Conservation (phyloP, 106 monocot species). For the Alisma plantagoaquatica region DNA sequence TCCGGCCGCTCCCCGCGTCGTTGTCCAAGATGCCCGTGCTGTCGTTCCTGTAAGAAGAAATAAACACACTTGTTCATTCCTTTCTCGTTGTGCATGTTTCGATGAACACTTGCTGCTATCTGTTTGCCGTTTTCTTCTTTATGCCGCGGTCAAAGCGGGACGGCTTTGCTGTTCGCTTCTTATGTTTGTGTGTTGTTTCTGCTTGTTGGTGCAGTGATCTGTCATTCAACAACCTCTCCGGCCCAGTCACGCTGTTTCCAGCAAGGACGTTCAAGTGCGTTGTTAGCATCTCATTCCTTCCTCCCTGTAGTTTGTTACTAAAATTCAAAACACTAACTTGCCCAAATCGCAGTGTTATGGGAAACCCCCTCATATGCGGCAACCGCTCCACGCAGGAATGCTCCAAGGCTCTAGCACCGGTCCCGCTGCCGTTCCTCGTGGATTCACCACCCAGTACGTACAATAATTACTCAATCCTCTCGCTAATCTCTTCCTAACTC, state of each 20-base stretch:
- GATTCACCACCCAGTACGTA: slow-evolving; percentile 51
- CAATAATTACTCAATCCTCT: too few species aligned
- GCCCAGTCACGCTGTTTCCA: slow-evolving; percentile 71
- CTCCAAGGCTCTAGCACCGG: slow-evolving; percentile 26
- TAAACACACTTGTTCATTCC: neutral
- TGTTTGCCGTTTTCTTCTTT: neutral
- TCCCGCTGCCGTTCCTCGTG: slow-evolving; percentile 32
- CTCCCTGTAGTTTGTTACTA: neutral
- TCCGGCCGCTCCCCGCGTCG: slow-evolving; percentile 61
- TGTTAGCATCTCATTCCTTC: neutral
- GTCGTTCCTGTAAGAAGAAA: slow-evolving; percentile 57
- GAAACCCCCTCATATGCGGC: slow-evolving; percentile 88
- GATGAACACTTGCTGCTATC: neutral
- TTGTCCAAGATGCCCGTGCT: slow-evolving; percentile 67
- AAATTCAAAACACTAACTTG: neutral
- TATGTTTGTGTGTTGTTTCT: too few species aligned
- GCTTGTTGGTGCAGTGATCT: slow-evolving; percentile 46
- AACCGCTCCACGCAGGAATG: slow-evolving; percentile 31
- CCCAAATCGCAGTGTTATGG: slow-evolving; percentile 69
- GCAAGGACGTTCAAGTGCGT: slow-evolving; percentile 85
- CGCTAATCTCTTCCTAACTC: too few species aligned
- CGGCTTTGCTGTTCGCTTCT: too few species aligned
- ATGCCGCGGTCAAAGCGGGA: too few species aligned
- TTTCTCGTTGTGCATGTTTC: neutral
- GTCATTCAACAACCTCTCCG: slow-evolving; percentile 92